Conservation (phyloP, 495 filamentous ascomycete species). For the Neurospora discreta region DNA sequence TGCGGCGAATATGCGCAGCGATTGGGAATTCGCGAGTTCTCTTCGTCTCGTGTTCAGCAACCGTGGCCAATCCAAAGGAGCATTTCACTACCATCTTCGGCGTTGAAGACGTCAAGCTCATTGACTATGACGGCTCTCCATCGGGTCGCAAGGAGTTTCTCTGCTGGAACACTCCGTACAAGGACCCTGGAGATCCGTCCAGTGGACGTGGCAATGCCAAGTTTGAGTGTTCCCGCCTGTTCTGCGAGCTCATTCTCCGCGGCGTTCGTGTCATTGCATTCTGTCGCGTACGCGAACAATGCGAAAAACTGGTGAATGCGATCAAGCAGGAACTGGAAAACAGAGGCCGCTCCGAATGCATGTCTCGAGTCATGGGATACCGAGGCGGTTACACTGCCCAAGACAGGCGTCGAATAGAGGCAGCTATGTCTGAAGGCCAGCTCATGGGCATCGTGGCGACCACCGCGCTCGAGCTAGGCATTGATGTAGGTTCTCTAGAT, state of each 20-base stretch:
- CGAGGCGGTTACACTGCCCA: conserved; percentile 92
- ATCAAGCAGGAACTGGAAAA: conserved; percentile 64
- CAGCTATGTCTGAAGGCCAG: conserved; percentile 94
- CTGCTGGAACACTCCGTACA: conserved; percentile 97
- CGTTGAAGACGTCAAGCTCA: conserved; percentile 61
- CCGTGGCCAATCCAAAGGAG: conserved; percentile 83
- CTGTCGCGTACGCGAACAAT: conserved; percentile 74
- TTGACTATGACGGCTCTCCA: conserved; percentile 88
- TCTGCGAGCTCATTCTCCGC: conserved; percentile 79
- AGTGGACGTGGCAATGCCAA: conserved; percentile 77
- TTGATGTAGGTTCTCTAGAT: conserved; percentile 93
- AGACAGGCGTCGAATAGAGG: conserved; percentile 82
- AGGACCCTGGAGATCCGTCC: conserved; percentile 75
- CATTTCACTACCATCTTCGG: conserved; percentile 94
- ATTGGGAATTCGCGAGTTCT: conserved; percentile 80
- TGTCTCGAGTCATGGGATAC: conserved; percentile 83
- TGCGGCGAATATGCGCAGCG: conserved; percentile 82
- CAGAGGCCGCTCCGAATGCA: conserved; percentile 63
- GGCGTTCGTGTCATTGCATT: conserved; percentile 94
- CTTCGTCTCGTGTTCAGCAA: conserved; percentile 96
- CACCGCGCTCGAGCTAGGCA: conserved; percentile 82
- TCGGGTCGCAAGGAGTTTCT: conserved; percentile 87
- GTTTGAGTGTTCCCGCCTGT: conserved; percentile 74
- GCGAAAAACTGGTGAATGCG: conserved; percentile 73
- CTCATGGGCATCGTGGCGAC: conserved; percentile 91